phyloP scores from a whole-genome alignment of 2,329 filamentous ascomycete species.

The Penicillium psychrosexuale region DNA sequence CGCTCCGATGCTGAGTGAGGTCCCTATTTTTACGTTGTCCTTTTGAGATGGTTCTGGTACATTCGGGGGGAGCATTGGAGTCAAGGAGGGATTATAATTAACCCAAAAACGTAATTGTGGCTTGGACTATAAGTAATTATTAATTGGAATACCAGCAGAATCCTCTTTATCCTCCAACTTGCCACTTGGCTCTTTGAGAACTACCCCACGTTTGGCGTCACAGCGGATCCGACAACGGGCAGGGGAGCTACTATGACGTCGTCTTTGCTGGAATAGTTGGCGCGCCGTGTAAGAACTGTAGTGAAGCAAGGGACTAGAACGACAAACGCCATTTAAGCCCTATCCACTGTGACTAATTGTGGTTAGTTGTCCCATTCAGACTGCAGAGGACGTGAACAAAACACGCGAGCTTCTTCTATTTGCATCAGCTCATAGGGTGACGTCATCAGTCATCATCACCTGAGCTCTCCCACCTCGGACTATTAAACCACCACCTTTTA shows the following conservation, averaged over 20 bases:
- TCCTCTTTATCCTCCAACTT: background rate
- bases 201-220: conserved; percentile 9
- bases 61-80: background rate
- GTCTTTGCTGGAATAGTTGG: conserved; percentile 6
- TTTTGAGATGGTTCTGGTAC: background rate
- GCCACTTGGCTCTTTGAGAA: conserved; percentile 2
- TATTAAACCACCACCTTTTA: conserved; percentile 7
- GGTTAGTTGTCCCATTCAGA: background rate
- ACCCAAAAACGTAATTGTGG: conserved; percentile 14
- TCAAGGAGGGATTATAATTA: conserved; percentile 9
- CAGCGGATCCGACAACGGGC: background rate
- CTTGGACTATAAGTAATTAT: background rate
- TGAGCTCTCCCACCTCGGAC: background rate
- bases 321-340: background rate
- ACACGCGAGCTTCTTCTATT: conserved; percentile 9
- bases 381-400: background rate
- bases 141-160: conserved; percentile 7
- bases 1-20: conserved; percentile 4
- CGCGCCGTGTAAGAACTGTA: conserved; percentile 7
- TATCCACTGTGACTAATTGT: conserved; percentile 21
- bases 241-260: conserved; percentile 11
- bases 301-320: conserved; percentile 5
- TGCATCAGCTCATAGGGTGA: conserved; percentile 13
- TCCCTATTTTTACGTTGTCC: background rate
- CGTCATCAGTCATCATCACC: conserved; percentile 25